These are phyloP conservation scores for Hymenoscyphus scutula DNA, from an alignment of 2,329 filamentous ascomycete genomes.

Conservation along the genomic window DNA sequence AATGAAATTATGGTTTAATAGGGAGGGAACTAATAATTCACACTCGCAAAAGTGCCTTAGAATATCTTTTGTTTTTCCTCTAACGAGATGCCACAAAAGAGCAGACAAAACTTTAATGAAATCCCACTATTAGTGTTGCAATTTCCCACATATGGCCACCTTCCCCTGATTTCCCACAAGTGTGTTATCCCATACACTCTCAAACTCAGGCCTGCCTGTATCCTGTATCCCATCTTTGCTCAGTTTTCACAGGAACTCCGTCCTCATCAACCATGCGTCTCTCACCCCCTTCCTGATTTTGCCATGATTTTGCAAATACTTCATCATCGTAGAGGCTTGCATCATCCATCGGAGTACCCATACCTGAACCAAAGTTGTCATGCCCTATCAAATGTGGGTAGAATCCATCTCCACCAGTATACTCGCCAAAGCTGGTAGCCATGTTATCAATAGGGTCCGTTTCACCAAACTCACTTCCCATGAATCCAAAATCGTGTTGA, in stretches of 20 bases:
- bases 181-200: neutral
- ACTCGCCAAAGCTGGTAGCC: constrained; percentile 8
- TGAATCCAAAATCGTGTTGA: constrained; percentile 1
- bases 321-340: constrained; percentile 3
- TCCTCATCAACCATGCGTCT: neutral
- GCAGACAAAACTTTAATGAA: neutral
- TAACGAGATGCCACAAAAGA: neutral
- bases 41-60: neutral
- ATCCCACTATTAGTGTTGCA: neutral
- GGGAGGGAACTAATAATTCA: no score
- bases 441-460: constrained; percentile 9
- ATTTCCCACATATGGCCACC: neutral
- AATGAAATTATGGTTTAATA: neutral
- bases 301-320: constrained; percentile 4
- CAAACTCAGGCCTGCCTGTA: constrained; percentile 14
- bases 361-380: neutral
- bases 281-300: neutral
- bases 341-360: constrained; percentile 11
- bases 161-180: neutral
- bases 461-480: neutral
- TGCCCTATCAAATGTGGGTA: neutral
- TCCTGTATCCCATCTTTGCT: constrained; percentile 24
- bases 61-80: neutral
- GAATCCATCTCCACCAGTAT: neutral
- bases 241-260: constrained; percentile 21